Evolutionary conservation across 2,329 filamentous ascomycete genomes (phyloP), one percentile per base, ranked within the genome.

Genomic region (Aureobasidium sp.): DNA sequence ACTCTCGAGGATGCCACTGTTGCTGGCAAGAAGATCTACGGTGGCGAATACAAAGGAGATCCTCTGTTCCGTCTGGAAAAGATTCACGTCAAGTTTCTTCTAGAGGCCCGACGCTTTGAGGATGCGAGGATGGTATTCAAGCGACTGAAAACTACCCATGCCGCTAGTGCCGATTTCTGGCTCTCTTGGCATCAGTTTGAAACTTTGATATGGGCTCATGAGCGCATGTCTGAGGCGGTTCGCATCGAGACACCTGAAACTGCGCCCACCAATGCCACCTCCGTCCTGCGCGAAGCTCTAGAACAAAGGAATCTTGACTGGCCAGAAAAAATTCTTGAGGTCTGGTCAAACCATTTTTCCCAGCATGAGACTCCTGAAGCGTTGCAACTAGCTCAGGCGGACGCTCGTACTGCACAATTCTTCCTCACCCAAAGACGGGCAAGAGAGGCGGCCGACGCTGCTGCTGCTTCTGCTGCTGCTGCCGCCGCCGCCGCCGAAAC

Each of bases 101-200:
- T 90, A 3, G 90, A 96, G 72, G 91, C 90, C 67, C 86, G 86
- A 29, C 87, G 89, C 44, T 79, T 90, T 58, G 84, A 90, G 22
- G 87, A 87, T 62, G 94, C 93, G 2, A 85, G 94, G 42, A 63
- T 64, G 15, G 55, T 63, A 1, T 59, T 37, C 20, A 29, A 61
- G 22, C 83, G 84, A 20, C 80, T 97, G 34, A 82, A 84, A 25
- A 78, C 84, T n/a, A 79, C 82, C 20, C 85, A 91, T 62, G 86
- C 86, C 34, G 84, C 91, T 68, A 92, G 86, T 68, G 91, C 92
- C 70, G 91, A 96, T 68, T 97, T 97, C 73, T 99, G 94, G 94
- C 82, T 92, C 61, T 86, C 87, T 47, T 97, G 91, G 74, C 97
- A 97, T 75, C 81, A 87, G 59, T 97, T 91, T 88, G 94, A 97